phyloP scores from a whole-genome alignment of 805 yeast species.

The Candida tibetensis region DNA sequence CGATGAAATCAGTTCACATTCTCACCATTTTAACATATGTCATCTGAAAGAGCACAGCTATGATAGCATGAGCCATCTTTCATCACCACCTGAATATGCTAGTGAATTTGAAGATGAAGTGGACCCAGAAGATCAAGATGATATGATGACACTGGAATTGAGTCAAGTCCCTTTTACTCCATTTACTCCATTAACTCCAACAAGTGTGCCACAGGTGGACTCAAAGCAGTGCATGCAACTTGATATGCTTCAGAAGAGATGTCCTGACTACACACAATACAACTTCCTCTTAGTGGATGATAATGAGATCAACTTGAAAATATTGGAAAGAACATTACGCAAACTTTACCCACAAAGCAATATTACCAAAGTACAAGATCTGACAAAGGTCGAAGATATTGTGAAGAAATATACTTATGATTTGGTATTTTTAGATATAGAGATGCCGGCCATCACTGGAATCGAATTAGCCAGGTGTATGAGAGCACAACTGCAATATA shows the following conservation, averaged over 20 bases:
- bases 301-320: conserved; percentile 39
- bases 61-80: not conserved
- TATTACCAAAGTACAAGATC: conserved; percentile 28
- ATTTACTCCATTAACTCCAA: conserved; percentile 10
- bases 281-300: conserved; percentile 39
- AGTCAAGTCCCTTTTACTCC: conserved; percentile 5
- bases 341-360: conserved; percentile 34
- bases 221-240: conserved; percentile 2
- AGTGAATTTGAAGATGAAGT: conserved; percentile 5
- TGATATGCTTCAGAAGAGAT: conserved; percentile 7
- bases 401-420: conserved; percentile 21
- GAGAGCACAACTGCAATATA: conserved; percentile 9
- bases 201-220: conserved; percentile 2
- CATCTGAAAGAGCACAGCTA: not conserved
- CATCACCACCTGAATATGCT: conserved; percentile 5
- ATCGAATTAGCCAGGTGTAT: conserved; percentile 29
- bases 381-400: conserved; percentile 23
- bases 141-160: not conserved
- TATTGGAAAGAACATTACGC: conserved; percentile 28
- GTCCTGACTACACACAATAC: conserved; percentile 14
- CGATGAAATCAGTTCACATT: conserved; percentile 3
- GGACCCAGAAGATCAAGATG: conserved; percentile 4
- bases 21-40: not conserved
- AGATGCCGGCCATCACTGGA: conserved; percentile 44
- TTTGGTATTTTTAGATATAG: conserved; percentile 41